phyloP scores from a whole-genome alignment of 1,284 basidiomycete genomes.

The Cutaneotrichosporon sp. region DNA sequence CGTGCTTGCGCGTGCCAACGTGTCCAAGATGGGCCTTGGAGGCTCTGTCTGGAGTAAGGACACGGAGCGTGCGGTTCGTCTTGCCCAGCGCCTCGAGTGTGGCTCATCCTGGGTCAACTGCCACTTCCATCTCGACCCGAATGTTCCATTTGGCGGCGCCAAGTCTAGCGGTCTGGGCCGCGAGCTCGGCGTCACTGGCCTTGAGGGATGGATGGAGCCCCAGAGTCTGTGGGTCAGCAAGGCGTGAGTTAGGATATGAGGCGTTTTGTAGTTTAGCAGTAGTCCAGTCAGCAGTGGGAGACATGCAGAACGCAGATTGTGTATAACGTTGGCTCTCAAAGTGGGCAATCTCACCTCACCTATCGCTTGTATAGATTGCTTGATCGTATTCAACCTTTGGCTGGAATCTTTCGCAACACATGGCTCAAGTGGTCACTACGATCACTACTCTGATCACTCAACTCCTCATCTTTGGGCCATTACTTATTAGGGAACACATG shows the following conservation, averaged over 20 bases:
- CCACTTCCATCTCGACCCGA: constrained; percentile 53
- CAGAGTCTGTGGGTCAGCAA: constrained; percentile 21
- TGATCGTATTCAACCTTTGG: too few species aligned
- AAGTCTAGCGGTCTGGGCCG: constrained; percentile 49
- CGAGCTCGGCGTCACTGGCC: constrained; percentile 32
- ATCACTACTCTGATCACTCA: too few species aligned
- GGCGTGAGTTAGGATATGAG: background rate
- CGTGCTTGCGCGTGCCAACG: constrained; percentile 80
- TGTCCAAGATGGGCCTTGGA: constrained; percentile 61
- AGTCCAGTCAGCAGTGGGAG: background rate
- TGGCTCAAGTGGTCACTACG: too few species aligned
- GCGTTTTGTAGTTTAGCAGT: background rate
- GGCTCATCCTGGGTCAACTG: constrained; percentile 77
- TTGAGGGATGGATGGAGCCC: constrained; percentile 22
- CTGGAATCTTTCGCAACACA: too few species aligned
- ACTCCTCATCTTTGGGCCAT: too few species aligned
- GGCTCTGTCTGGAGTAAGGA: constrained; percentile 77
- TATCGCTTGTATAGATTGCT: too few species aligned
- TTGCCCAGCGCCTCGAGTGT: constrained; percentile 88
- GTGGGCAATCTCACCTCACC: too few species aligned
- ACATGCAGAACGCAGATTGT: background rate
- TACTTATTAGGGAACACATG: too few species aligned
- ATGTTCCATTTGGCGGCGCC: constrained; percentile 84
- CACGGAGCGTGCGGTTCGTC: constrained; percentile 83
- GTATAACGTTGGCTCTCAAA: background rate